Conservation (phyloP, 176 grass and related monocot species). For the Pontederia paniculata region DNA sequence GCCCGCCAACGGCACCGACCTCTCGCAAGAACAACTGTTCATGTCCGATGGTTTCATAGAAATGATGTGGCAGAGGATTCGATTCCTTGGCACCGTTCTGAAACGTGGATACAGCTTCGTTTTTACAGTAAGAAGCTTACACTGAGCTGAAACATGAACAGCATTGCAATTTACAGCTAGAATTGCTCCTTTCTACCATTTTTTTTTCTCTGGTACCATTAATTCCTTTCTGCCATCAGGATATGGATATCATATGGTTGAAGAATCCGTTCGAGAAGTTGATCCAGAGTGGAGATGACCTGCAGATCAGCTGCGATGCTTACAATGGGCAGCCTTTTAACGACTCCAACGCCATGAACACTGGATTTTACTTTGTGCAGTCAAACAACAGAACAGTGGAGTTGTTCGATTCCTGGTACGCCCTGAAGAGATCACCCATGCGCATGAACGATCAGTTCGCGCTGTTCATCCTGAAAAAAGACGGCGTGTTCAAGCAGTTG, state of each 20-base stretch:
- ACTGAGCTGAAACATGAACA: no score
- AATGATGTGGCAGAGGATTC: constrained; percentile 56
- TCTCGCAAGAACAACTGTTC: constrained; percentile 48
- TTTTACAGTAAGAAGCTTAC: constrained; percentile 44
- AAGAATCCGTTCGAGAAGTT: constrained; percentile 45
- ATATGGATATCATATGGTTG: constrained; percentile 63
- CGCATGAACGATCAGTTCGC: constrained; percentile 46
- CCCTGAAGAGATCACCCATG: constrained; percentile 16
- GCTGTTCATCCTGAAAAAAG: constrained; percentile 45
- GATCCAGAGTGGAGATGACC: constrained; percentile 20
- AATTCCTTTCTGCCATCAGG: constrained; percentile 18
- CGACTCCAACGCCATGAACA: constrained; percentile 38
- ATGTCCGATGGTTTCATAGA: constrained; percentile 50
- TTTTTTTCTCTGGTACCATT: no score
- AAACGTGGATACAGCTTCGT: constrained; percentile 74
- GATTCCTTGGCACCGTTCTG: constrained; percentile 41
- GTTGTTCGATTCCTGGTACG: constrained; percentile 42
- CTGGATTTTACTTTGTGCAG: constrained; percentile 36
- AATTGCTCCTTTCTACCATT: no score
- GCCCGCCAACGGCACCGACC: not conserved
- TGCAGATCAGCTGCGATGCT: constrained; percentile 54
- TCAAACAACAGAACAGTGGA: constrained; percentile 32
- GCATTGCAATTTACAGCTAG: not conserved
- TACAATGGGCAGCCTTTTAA: constrained; percentile 40
- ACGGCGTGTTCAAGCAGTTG: constrained; percentile 25